These are phyloP conservation scores for Pterocarpus santalinus DNA, from an alignment of 306 rosid species.

Conservation along the genomic window DNA sequence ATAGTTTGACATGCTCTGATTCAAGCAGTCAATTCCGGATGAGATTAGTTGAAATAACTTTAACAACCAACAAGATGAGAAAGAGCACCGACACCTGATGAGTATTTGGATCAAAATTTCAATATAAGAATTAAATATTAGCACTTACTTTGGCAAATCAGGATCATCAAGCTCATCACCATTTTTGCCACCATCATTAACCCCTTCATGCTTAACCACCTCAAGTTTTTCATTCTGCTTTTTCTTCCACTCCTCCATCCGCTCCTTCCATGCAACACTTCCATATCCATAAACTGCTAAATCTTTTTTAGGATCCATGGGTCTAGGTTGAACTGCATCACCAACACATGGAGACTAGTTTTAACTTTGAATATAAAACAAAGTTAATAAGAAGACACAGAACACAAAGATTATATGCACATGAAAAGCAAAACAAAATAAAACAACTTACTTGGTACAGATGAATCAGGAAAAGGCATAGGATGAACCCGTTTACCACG, in stretches of 20 bases:
- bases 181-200: slow-evolving; percentile 54
- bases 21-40: background rate
- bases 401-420: background rate
- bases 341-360: slow-evolving; percentile 13
- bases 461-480: slow-evolving; percentile 64
- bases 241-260: slow-evolving; percentile 93
- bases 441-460: slow-evolving; percentile 60
- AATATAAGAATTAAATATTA: slow-evolving; percentile 17
- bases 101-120: background rate
- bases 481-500: slow-evolving; percentile 83
- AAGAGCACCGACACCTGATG: background rate
- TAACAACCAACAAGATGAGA: background rate
- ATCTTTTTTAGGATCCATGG: slow-evolving; percentile 95
- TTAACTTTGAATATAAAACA: slow-evolving; percentile 20
- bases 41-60: slow-evolving; percentile 3
- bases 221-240: slow-evolving; percentile 79
- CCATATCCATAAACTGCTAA: slow-evolving; percentile 88
- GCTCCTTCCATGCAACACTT: slow-evolving; percentile 91
- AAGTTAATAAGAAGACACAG: slow-evolving; percentile 12
- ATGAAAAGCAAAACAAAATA: slow-evolving; percentile 12
- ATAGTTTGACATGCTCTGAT: background rate
- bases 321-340: slow-evolving; percentile 74
- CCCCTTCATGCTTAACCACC: slow-evolving; percentile 73
- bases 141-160: slow-evolving; percentile 82
- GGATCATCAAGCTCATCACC: slow-evolving; percentile 64